These are phyloP conservation scores for Neurospora sp. DNA, from an alignment of 495 filamentous ascomycete species.

Conservation along the genomic window DNA sequence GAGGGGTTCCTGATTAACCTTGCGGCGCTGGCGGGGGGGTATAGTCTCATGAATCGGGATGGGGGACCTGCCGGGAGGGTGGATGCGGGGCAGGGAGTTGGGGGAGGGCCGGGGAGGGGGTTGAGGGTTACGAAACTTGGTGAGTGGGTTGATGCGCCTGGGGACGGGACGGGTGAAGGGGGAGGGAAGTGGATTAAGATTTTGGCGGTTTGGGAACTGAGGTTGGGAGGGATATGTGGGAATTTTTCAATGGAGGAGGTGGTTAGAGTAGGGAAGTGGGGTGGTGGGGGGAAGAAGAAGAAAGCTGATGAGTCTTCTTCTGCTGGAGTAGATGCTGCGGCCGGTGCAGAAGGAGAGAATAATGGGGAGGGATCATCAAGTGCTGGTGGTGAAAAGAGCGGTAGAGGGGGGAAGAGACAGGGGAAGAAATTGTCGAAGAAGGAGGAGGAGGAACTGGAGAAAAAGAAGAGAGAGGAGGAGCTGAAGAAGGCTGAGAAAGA, in stretches of 20 bases:
- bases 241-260: slow-evolving; percentile 38
- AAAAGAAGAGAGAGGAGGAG: slow-evolving; percentile 19
- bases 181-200: slow-evolving; percentile 29
- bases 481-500: slow-evolving; percentile 13
- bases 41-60: slow-evolving; percentile 28
- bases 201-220: slow-evolving; percentile 35
- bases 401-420: slow-evolving; percentile 7
- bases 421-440: slow-evolving; percentile 6
- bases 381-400: not conserved
- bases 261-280: slow-evolving; percentile 27
- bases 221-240: slow-evolving; percentile 33
- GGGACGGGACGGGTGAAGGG: slow-evolving; percentile 18
- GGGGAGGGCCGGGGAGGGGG: slow-evolving; percentile 15
- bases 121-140: slow-evolving; percentile 34
- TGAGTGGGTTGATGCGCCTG: slow-evolving; percentile 21
- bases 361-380: not conserved
- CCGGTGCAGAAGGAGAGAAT: not conserved
- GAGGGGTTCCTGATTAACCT: slow-evolving; percentile 46
- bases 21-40: slow-evolving; percentile 38
- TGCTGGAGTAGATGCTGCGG: not conserved
- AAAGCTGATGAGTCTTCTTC: not conserved
- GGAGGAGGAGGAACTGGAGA: slow-evolving; percentile 15
- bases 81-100: slow-evolving; percentile 13
- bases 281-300: slow-evolving; percentile 11
- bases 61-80: slow-evolving; percentile 27